Evolutionary conservation across 306 rosid genomes (phyloP), one percentile per base, ranked within the genome.

Genomic region (Castanea crenata): DNA sequence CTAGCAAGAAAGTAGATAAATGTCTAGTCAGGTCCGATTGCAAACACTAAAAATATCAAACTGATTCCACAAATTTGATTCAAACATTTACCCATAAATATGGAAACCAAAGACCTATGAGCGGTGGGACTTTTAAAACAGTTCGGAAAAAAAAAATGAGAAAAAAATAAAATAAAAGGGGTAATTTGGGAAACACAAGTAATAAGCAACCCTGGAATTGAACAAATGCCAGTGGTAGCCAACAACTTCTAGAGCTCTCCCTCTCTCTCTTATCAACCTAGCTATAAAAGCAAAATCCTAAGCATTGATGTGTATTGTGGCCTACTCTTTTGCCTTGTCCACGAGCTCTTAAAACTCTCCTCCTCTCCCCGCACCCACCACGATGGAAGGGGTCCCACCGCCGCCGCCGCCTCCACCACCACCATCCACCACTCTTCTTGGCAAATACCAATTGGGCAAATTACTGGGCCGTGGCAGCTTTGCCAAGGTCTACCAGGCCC

Each of bases 381-480:
- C 82, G 80, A 89, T 87, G 94, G 94, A 87, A 77, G 16, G 82
- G 85, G 82, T 64, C 6, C 84, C 88, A 14, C 86, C 76, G 5
- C 83, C 81, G 1, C 55, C 78, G 1, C 82, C 84, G 0, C 74
- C 83, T 0, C 86, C 70, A 0, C 78, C 78, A 15, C 74, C 41
- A 21, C 65, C 76, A 34, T 73, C 73, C 44, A 2, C 82, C 31
- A 78, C 58, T 6, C 85, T 94, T 15, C 93, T 91, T 1, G 97
- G 97, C 0, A 92, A 91, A 74, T 94, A 94, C 80, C 88, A 86
- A 7, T 11, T 94, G 15, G 87, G 85, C 1, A 88, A 88, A 1
- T 54, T 92, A 0, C 79, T 94, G 12, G 99, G 99, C 15, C 88
- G 94, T 1, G 99, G 99, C n/a, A 92, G 89, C 86, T 94, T 94